These are phyloP conservation scores for Paramecium primaurelia DNA, from an alignment of 73 alveolate genomes.

Conservation along the genomic window DNA sequence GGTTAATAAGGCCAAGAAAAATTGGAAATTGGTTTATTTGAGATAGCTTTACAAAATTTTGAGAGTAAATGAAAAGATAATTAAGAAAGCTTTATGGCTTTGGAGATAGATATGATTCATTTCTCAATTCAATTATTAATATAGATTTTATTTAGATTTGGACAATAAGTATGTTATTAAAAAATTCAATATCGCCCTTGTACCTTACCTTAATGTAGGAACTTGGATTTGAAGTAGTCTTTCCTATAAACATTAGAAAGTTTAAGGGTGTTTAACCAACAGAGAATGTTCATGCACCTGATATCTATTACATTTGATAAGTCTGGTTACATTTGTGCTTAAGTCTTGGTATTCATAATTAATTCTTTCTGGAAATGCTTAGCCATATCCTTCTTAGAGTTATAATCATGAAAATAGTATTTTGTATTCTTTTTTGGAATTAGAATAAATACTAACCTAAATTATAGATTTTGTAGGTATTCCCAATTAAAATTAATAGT, in stretches of 20 bases:
- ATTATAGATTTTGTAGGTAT: slow-evolving; percentile 28
- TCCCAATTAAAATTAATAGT: not conserved
- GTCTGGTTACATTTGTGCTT: slow-evolving; percentile 48
- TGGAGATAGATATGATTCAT: slow-evolving; percentile 20
- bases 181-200: not conserved
- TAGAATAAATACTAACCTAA: not conserved
- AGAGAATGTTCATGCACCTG: slow-evolving; percentile 55
- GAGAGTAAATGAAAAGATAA: not conserved
- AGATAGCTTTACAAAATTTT: not conserved
- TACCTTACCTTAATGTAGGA: not conserved
- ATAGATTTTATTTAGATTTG: slow-evolving; percentile 24
- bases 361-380: slow-evolving; percentile 30
- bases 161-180: not conserved
- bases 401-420: not conserved
- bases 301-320: slow-evolving; percentile 48
- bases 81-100: not conserved
- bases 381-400: not conserved
- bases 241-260: not conserved
- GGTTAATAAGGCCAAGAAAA: not conserved
- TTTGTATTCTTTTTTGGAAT: not conserved
- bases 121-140: not conserved
- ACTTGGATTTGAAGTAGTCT: not conserved
- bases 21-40: not conserved
- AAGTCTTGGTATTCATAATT: not conserved
- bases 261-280: slow-evolving; percentile 25